These are phyloP conservation scores for Neodidymelliopsis sp. DNA, from an alignment of 2,329 filamentous ascomycete species.

Conservation along the genomic window DNA sequence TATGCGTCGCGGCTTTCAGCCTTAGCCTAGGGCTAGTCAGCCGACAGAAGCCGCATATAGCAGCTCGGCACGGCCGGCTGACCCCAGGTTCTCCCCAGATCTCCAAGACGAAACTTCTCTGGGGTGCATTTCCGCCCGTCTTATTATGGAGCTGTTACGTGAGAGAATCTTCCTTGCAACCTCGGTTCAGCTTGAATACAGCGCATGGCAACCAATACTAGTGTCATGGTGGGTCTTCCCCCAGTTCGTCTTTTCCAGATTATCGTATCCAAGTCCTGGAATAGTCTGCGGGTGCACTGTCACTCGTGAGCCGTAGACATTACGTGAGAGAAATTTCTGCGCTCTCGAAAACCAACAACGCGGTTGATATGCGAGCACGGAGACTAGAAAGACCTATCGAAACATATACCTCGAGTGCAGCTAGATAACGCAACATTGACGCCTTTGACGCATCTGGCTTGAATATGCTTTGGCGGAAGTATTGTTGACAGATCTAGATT, in stretches of 20 bases:
- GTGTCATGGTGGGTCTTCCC: neutral
- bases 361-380: neutral
- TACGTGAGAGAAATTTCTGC: neutral
- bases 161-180: constrained; percentile 6
- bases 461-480: neutral
- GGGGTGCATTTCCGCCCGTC: constrained; percentile 16
- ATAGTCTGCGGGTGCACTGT: neutral
- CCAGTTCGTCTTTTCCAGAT: constrained; percentile 3
- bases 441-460: constrained; percentile 5
- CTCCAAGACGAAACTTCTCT: neutral
- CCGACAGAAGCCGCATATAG: constrained; percentile 13
- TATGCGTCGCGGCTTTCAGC: neutral
- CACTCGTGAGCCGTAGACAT: neutral
- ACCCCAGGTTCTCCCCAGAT: constrained; percentile 16
- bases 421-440: neutral
- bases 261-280: neutral
- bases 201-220: neutral
- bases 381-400: neutral
- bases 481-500: too few species aligned
- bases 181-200: neutral
- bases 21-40: neutral
- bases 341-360: neutral
- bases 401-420: neutral
- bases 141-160: constrained; percentile 23
- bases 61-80: constrained; percentile 1